These are phyloP conservation scores for Salicornia ramosissima DNA, from an alignment of 148 eudicot species.

Conservation along the genomic window DNA sequence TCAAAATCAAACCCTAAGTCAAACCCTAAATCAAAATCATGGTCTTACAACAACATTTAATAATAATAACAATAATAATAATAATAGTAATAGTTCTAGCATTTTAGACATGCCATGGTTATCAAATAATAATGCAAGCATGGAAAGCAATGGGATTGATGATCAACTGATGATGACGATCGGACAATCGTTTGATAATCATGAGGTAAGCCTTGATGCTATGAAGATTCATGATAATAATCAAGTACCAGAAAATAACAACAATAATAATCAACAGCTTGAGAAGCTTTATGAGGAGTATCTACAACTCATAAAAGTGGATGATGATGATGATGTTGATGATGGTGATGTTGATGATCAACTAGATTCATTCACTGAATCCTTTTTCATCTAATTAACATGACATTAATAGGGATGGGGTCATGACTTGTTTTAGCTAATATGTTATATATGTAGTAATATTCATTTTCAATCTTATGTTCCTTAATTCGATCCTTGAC, in stretches of 20 bases:
- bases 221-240: constrained; percentile 11
- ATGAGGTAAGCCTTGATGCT: constrained; percentile 4
- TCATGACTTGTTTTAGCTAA: no score
- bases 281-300: constrained; percentile 58
- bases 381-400: constrained; percentile 25
- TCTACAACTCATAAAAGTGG: constrained; percentile 41
- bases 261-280: constrained; percentile 17
- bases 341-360: constrained; percentile 13
- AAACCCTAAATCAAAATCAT: no score
- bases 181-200: constrained; percentile 13
- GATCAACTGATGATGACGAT: constrained; percentile 24
- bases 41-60: neutral
- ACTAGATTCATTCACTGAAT: constrained; percentile 36
- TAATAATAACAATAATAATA: constrained; percentile 14
- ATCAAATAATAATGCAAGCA: constrained; percentile 1
- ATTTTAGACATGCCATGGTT: constrained; percentile 31
- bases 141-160: constrained; percentile 22
- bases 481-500: no score
- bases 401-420: no score
- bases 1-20: constrained; percentile 20
- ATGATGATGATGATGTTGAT: constrained; percentile 19
- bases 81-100: neutral
- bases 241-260: constrained; percentile 7
- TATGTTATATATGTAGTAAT: no score
- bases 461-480: no score